Evolutionary conservation across 2,329 filamentous ascomycete genomes (phyloP), one percentile per base, ranked within the genome.

Genomic region (Zarea fungicola): DNA sequence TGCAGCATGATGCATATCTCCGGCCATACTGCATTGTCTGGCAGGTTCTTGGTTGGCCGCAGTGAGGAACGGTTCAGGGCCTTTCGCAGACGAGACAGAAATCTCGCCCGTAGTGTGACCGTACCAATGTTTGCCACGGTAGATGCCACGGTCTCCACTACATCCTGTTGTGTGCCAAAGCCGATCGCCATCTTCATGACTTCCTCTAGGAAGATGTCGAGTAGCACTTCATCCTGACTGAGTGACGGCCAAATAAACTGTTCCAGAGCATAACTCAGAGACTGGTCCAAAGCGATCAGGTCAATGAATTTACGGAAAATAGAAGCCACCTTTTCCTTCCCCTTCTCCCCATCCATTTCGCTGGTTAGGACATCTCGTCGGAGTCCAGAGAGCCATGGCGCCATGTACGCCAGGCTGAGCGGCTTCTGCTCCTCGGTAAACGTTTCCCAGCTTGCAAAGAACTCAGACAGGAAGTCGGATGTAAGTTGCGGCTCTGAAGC

Each of bases 371-470:
- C 71, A 48, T 76, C 75, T 3, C 75, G 79, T 41, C 83, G 76
- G 28, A 87, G 64, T 11, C 81, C 77, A 6, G 77, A 72, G 31
- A 87, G 68, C 83, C 83, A 87, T 2, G 83, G 83, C 6, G 82
- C 79, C 78, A 87, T 84, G 59, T 87, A 87, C 6, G 81, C 77
- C 25, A 87, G 69, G 55, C 81, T 84, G 21, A 86, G 61, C 1
- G 82, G 80, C 55, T 83, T 81, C 59, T 87, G 83, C 49, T 84
- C 78, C 28, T 83, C 78, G 1, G 80, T 76, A 56, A 85, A 83
- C 57, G 81, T 84, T 55, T 84, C 81, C 83, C 83, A 87, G 16
- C 83, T 81, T 21, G 85, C 80, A 51, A 87, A 86, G 59, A 87
- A 87, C 57, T 86, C 83, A n/a, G 83, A 85, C 32, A 87, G 59